These are phyloP conservation scores for Metroxylon sagu DNA, from an alignment of 176 grass and related monocot species.

Conservation along the genomic window DNA sequence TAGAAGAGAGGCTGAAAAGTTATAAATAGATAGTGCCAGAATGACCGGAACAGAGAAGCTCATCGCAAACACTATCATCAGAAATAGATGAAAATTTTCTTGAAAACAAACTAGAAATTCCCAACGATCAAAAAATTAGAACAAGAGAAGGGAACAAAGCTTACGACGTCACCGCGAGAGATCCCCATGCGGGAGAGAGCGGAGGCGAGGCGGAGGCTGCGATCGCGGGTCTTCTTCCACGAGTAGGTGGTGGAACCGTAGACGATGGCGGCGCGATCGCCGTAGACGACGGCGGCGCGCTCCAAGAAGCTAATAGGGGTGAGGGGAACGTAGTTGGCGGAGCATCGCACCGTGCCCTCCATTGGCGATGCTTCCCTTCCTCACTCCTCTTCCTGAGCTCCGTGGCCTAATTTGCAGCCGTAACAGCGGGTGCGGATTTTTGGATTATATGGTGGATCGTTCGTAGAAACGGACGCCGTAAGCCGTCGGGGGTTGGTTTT, in stretches of 20 bases:
- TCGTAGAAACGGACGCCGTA: too few relatives aligned
- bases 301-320: constrained; percentile 81
- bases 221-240: constrained; percentile 52
- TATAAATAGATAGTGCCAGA: too few relatives aligned
- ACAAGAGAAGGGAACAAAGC: not conserved
- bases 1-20: too few relatives aligned
- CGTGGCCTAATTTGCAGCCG: too few relatives aligned
- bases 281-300: constrained; percentile 64
- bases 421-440: too few relatives aligned
- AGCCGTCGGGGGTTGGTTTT: too few relatives aligned
- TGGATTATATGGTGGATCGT: too few relatives aligned
- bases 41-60: too few relatives aligned
- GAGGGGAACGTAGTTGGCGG: constrained; percentile 79
- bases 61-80: too few relatives aligned
- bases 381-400: too few relatives aligned
- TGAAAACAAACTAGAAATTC: too few relatives aligned
- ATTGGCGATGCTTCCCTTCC: not conserved
- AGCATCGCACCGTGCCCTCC: constrained; percentile 56
- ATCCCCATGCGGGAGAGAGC: constrained; percentile 46
- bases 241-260: constrained; percentile 29
- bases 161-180: constrained; percentile 51
- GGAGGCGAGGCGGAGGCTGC: constrained; percentile 72
- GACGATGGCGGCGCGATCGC: constrained; percentile 34
- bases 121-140: not conserved
- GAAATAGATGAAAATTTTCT: too few relatives aligned